Conservation (phyloP, 2,329 filamentous ascomycete species). For the Fonsecaea nubica region DNA sequence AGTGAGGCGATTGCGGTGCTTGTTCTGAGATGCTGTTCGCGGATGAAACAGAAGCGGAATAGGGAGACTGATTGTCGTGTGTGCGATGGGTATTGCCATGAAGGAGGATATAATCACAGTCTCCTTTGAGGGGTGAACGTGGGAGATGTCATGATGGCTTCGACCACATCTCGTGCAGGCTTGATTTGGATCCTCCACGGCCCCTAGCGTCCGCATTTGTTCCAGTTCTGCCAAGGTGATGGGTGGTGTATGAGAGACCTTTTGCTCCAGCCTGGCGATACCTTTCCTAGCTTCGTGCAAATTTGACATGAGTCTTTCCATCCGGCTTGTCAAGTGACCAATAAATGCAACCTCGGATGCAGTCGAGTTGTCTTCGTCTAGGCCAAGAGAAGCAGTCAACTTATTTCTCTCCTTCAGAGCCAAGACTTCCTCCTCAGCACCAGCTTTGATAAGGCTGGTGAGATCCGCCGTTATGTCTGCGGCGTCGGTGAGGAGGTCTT, state of each 20-base stretch:
- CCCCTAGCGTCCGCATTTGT: slow-evolving; percentile 25
- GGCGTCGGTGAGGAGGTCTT: slow-evolving; percentile 47
- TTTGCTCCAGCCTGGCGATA: slow-evolving; percentile 48
- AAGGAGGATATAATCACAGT: slow-evolving; percentile 50
- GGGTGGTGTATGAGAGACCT: slow-evolving; percentile 41
- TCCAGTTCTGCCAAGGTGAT: background rate
- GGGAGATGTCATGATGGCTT: slow-evolving; percentile 8
- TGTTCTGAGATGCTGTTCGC: background rate
- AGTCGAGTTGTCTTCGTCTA: slow-evolving; percentile 34
- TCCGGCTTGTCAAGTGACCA: slow-evolving; percentile 49
- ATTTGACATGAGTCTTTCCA: slow-evolving; percentile 49
- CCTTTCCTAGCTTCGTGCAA: slow-evolving; percentile 52
- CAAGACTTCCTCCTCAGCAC: slow-evolving; percentile 42
- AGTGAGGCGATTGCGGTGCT: background rate
- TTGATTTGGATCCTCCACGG: slow-evolving; percentile 11
- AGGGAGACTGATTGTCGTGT: slow-evolving; percentile 64
- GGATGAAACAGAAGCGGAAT: slow-evolving; percentile 35
- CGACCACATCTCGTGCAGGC: slow-evolving; percentile 27
- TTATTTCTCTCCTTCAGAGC: slow-evolving; percentile 22
- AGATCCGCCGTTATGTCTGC: slow-evolving; percentile 36
- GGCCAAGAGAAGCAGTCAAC: slow-evolving; percentile 16
- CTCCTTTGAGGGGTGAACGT: slow-evolving; percentile 8
- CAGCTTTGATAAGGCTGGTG: slow-evolving; percentile 40
- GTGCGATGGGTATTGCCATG: slow-evolving; percentile 55
- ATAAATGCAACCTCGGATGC: slow-evolving; percentile 42